Evolutionary conservation across 768 basidiomycete genomes (phyloP).

Genomic region (Pluteus cervinus): DNA sequence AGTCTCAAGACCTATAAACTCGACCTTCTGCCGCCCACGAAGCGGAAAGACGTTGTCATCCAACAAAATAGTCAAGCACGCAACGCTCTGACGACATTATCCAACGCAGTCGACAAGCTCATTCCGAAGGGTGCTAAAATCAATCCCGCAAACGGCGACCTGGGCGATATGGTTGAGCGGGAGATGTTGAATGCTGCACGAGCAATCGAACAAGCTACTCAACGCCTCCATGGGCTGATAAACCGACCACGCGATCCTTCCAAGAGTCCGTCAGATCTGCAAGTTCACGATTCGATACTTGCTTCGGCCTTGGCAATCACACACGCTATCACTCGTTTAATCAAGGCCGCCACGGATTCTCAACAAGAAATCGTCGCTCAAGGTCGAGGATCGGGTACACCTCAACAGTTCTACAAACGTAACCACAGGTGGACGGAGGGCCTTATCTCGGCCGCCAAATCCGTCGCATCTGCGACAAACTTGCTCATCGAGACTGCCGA

Average conservation of each 20-base stretch:
- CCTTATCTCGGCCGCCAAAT: conserved; percentile 94
- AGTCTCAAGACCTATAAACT: conserved; percentile 96
- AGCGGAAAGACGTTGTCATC: conserved; percentile 82
- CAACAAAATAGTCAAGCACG: conserved; percentile 86
- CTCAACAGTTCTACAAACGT: conserved; percentile 98
- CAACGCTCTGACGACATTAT: conserved; percentile 75
- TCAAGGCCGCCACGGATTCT: conserved; percentile 94
- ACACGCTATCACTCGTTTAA: conserved; percentile 88
- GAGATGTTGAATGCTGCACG: conserved; percentile 93
- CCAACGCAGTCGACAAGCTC: conserved; percentile 80
- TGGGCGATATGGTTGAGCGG: conserved; percentile 92
- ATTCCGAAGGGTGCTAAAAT: conserved; percentile 79
- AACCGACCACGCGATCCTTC: conserved; percentile 80
- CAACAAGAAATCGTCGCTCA: conserved; percentile 97
- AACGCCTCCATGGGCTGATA: conserved; percentile 87
- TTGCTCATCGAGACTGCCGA: conserved; percentile 96
- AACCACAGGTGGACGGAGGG: conserved; percentile 99
- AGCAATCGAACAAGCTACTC: conserved; percentile 91
- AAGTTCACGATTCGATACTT: conserved; percentile 98
- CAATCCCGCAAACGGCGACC: conserved; percentile 80
- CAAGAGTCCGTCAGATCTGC: conserved; percentile 86
- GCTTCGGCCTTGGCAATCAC: conserved; percentile 93
- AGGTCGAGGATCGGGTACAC: conserved; percentile 87
- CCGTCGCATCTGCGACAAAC: conserved; percentile 94
- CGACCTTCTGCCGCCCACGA: conserved; percentile 65